Conservation (phyloP, 192 early-diverging fungal genomes). For the Piromyces finnis region DNA sequence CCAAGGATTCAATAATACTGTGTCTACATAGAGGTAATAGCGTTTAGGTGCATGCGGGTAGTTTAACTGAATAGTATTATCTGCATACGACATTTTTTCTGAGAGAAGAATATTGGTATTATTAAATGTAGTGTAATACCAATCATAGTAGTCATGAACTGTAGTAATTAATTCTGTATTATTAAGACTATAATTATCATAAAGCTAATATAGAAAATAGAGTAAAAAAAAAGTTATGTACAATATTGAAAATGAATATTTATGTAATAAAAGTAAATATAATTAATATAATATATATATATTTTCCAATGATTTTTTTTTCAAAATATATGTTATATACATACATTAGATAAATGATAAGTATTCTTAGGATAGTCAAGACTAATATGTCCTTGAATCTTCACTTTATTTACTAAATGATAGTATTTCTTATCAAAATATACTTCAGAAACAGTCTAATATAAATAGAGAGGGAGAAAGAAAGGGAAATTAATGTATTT, state of each 20-base stretch:
- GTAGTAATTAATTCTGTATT: not conserved
- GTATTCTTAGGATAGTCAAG: not conserved
- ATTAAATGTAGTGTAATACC: not conserved
- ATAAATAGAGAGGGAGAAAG: too few species aligned
- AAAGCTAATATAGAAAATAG: not conserved
- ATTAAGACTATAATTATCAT: not conserved
- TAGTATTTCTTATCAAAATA: not conserved
- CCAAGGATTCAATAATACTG: not conserved
- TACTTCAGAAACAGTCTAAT: not conserved
- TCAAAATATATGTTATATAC: too few species aligned
- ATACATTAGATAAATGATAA: not conserved
- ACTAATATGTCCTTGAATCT: not conserved
- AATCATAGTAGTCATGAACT: not conserved
- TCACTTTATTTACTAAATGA: not conserved
- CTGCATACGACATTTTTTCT: not conserved
- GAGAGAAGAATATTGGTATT: not conserved
- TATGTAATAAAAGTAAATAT: too few species aligned
- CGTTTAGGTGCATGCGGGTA: not conserved
- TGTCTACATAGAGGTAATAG: not conserved
- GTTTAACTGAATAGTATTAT: not conserved
- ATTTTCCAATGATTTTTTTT: not conserved
- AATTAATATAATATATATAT: too few species aligned
- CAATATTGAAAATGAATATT: too few species aligned
- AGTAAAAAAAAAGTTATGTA: too few species aligned
- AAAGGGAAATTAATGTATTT: too few species aligned